A percentile compares a stretch with the other conserved stretches of the same genome.
phyloP scores from a whole-genome alignment of 306 rosid species.

The Rosa persica region DNA sequence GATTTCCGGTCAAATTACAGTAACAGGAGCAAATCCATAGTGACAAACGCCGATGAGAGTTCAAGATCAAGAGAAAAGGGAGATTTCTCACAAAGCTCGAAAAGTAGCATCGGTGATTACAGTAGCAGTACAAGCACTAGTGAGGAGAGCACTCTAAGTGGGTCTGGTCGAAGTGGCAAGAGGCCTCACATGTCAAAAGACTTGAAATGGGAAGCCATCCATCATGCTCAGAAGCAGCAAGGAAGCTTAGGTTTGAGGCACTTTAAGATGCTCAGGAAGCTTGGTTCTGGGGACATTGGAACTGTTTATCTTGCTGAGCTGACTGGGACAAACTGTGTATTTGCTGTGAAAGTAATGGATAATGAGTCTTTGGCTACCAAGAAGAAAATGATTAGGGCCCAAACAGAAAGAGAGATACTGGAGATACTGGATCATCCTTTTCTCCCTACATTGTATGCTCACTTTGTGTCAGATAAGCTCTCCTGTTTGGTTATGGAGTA shows the following conservation, averaged over 20 bases:
- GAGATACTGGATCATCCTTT: conserved; percentile 96
- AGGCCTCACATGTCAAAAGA: conserved; percentile 98
- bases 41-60: conserved; percentile 57
- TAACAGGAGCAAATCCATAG: conserved; percentile 52
- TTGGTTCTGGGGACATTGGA: conserved; percentile 98
- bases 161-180: conserved; percentile 79
- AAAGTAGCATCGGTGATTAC: conserved; percentile 91
- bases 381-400: conserved; percentile 82
- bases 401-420: conserved; percentile 92
- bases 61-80: conserved; percentile 85
- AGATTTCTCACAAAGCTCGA: conserved; percentile 91
- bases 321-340: conserved; percentile 64
- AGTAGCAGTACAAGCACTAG: conserved; percentile 92
- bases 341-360: conserved; percentile 94
- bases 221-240: conserved; percentile 60
- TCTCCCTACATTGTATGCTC: conserved; percentile 85
- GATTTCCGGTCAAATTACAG: conserved; percentile 48
- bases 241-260: conserved; percentile 72
- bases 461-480: conserved; percentile 71
- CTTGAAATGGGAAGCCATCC: conserved; percentile 92
- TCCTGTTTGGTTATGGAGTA: conserved; percentile 94
- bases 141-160: conserved; percentile 78
- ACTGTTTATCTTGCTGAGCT: conserved; percentile 96
- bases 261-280: conserved; percentile 73
- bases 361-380: conserved; percentile 75